These are phyloP conservation scores for Oehlia diaphana DNA, from an alignment of 192 early-diverging fungal genomes.

Conservation along the genomic window DNA sequence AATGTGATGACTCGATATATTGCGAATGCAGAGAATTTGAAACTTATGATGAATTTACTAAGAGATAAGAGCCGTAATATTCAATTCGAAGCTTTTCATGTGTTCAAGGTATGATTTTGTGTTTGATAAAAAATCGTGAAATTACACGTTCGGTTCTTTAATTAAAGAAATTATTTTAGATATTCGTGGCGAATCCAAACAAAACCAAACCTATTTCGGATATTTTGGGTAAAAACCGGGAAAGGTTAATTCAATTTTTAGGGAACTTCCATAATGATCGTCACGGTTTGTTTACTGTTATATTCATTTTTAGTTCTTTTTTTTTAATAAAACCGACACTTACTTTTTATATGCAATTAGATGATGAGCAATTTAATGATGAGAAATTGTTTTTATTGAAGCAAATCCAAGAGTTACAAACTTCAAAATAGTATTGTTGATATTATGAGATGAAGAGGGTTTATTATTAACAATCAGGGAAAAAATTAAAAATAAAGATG, in stretches of 20 bases:
- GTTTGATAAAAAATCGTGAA: neutral
- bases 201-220: constrained; percentile 91
- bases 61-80: constrained; percentile 96
- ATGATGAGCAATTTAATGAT: constrained; percentile 99
- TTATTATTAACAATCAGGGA: neutral
- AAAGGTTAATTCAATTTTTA: constrained; percentile 85
- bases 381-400: constrained; percentile 96
- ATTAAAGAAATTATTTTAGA: constrained; percentile 43
- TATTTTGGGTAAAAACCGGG: constrained; percentile 90
- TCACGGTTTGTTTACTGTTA: constrained; percentile 61
- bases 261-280: constrained; percentile 94
- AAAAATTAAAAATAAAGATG: neutral
- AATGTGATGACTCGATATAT: constrained; percentile 96
- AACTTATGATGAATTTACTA: constrained; percentile 97
- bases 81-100: constrained; percentile 99
- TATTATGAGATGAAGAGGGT: neutral
- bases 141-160: neutral
- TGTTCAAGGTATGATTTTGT: constrained; percentile 80
- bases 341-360: constrained; percentile 40
- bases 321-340: neutral
- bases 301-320: neutral
- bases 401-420: constrained; percentile 69
- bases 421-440: neutral
- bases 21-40: constrained; percentile 86
- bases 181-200: constrained; percentile 98